phyloP scores from a whole-genome alignment of 306 rosid species.

The Urtica urens region DNA sequence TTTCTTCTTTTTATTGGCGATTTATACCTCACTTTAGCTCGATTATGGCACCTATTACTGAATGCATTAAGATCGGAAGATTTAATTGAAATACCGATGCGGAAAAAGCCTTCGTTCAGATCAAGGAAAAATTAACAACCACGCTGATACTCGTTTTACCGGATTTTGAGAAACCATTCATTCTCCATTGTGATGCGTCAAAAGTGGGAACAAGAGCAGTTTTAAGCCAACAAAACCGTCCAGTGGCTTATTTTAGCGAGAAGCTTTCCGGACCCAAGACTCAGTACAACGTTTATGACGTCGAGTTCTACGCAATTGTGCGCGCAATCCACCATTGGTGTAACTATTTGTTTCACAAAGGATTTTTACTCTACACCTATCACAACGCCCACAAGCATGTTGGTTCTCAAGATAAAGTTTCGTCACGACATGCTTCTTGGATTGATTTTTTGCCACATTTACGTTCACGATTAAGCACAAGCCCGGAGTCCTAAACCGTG shows the following conservation, averaged over 20 bases:
- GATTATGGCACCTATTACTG: neutral
- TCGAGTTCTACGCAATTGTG: too few relatives aligned
- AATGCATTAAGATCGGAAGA: neutral
- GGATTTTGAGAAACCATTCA: neutral
- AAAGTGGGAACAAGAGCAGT: too few relatives aligned
- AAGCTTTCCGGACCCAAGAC: neutral
- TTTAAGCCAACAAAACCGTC: too few relatives aligned
- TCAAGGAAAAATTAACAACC: too few relatives aligned
- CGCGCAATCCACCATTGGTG: neutral
- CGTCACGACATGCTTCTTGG: too few relatives aligned
- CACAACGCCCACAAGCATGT: neutral
- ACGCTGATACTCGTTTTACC: neutral
- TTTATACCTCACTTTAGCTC: neutral
- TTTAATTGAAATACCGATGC: too few relatives aligned
- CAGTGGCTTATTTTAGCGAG: neutral
- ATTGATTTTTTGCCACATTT: neutral
- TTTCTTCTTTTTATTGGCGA: neutral
- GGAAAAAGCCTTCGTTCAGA: too few relatives aligned
- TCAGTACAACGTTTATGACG: neutral
- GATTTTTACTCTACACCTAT: neutral
- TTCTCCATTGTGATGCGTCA: neutral
- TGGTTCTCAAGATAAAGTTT: neutral
- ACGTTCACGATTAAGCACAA: neutral
- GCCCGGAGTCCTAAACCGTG: neutral
- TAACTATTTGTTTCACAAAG: neutral